Base-by-base conservation (phyloP, 2,329 filamentous ascomycete genomes). In the Mycosphaerelloides madeirae region DNA sequence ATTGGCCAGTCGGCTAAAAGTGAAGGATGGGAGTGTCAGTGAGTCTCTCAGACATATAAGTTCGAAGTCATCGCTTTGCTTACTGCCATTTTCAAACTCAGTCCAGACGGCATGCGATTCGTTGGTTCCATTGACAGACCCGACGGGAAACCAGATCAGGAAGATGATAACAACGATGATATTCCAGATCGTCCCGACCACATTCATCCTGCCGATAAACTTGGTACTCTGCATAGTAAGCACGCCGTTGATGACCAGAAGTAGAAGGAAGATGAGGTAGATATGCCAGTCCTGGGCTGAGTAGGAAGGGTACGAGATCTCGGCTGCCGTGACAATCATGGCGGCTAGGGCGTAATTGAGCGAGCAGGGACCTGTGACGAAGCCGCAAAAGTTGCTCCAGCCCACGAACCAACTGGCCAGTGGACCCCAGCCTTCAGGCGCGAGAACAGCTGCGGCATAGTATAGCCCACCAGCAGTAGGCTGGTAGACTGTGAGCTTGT, bases 141-240 rank as follows among this genome's bases (percentile, higher is more conserved):
- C 60, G 28, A 58, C 54, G 60, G 13, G 59, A 56, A 45, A 69
- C 71, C 25, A 65, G 14, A 66, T 61, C 34, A 67, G 41, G 44
- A 67, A 66, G 12, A 66, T 56, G 7, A 66, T 28, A 13, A 66
- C 41, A 6, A 64, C 49, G 9, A 62, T 16, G 3, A 66, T 15
- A 39, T 68, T 67, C 38, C 53, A 57, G 13, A 61, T 41, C 6
- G 56, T 60, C 9, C 58, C 58, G 28, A 61, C 42, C 22, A 55
- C 52, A 39, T 63, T 65, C 8, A 59, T 32, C 12, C 41, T 44
- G 3, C 55, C 58, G 22, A 65, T 56, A 42, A 66, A 59, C 32
- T 57, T 61, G 1, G 65, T 66, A 2, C 56, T 55, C 35, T 64
- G 61, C 63, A 65, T 66, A 1, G 61, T 56, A 15, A 68, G 40